Evolutionary conservation across 352 stramenopile genomes (phyloP).

Genomic region (Phytophthora cactorum): DNA sequence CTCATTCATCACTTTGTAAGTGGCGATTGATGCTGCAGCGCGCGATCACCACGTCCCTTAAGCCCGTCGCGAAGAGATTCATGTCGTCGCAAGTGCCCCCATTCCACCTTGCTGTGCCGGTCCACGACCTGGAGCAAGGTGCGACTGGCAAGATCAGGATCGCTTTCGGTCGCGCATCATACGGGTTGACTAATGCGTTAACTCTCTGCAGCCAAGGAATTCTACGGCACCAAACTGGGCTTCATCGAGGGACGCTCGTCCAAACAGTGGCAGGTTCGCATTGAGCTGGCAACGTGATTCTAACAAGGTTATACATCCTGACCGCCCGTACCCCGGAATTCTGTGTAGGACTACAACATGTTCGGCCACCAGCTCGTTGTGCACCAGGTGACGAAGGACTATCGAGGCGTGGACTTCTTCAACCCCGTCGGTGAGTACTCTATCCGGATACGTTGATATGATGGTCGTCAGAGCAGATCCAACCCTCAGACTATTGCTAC

Average conservation of each 20-base stretch:
- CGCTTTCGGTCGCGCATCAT: not conserved
- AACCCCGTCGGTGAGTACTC: constrained; percentile 91
- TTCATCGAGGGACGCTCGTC: constrained; percentile 93
- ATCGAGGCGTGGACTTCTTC: constrained; percentile 93
- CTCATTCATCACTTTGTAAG: constrained; percentile 19
- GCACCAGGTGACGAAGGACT: constrained; percentile 93
- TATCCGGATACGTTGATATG: no score
- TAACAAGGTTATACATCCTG: not conserved
- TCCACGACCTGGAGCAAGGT: constrained; percentile 93
- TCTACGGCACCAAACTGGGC: constrained; percentile 93
- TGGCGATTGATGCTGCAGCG: constrained; percentile 33
- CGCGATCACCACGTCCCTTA: constrained; percentile 19
- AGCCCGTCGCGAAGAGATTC: constrained; percentile 24
- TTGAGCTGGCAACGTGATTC: not conserved
- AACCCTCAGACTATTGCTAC: not conserved
- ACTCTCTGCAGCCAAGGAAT: constrained; percentile 78
- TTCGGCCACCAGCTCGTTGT: constrained; percentile 88
- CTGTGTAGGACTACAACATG: constrained; percentile 88
- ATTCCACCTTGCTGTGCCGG: constrained; percentile 94
- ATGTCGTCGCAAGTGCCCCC: constrained; percentile 58
- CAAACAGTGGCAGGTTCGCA: constrained; percentile 91
- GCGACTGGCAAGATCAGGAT: constrained; percentile 8
- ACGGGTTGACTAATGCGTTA: not conserved
- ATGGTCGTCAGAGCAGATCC: not conserved
- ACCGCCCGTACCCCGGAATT: not conserved